Percentiles rank a stretch among this genome's conserved stretches.
phyloP scores from a whole-genome alignment of 1,284 basidiomycete genomes.

The Rhodotorula glutinis region DNA sequence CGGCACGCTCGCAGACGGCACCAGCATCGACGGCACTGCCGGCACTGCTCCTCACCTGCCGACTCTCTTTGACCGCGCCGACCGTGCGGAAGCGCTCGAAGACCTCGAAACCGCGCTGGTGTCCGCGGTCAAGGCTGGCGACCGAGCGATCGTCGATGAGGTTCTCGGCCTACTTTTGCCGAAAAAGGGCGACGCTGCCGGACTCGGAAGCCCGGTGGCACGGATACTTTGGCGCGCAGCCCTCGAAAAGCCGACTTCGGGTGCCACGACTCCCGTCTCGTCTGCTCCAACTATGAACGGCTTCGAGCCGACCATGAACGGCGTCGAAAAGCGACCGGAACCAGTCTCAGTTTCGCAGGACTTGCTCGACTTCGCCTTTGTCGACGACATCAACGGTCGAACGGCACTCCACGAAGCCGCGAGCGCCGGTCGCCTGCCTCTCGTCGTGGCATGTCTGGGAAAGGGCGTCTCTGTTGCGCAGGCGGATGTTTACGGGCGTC shows the following conservation, averaged over 20 bases:
- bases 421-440: slow-evolving; percentile 73
- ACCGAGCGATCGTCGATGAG: slow-evolving; percentile 32
- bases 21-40: slow-evolving; percentile 48
- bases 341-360: slow-evolving; percentile 55
- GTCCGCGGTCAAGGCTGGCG: slow-evolving; percentile 38
- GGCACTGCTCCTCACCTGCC: slow-evolving; percentile 23
- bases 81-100: slow-evolving; percentile 59
- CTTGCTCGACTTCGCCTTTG: slow-evolving; percentile 81
- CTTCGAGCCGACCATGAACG: too few relatives aligned
- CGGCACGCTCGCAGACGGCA: slow-evolving; percentile 66
- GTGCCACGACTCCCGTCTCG: not conserved
- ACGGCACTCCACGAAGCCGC: slow-evolving; percentile 90
- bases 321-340: not conserved
- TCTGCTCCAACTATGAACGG: too few relatives aligned
- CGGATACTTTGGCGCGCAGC: slow-evolving; percentile 88
- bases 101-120: slow-evolving; percentile 83
- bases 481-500: slow-evolving; percentile 84
- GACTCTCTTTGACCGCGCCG: slow-evolving; percentile 42
- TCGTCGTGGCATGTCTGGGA: slow-evolving; percentile 77
- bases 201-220: slow-evolving; percentile 60
- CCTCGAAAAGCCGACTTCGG: slow-evolving; percentile 59
- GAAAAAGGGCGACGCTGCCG: not conserved
- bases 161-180: slow-evolving; percentile 30
- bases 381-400: slow-evolving; percentile 96
- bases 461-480: slow-evolving; percentile 66